phyloP scores from a whole-genome alignment of 139 green algal species.

The Ettlia oleoabundans region DNA sequence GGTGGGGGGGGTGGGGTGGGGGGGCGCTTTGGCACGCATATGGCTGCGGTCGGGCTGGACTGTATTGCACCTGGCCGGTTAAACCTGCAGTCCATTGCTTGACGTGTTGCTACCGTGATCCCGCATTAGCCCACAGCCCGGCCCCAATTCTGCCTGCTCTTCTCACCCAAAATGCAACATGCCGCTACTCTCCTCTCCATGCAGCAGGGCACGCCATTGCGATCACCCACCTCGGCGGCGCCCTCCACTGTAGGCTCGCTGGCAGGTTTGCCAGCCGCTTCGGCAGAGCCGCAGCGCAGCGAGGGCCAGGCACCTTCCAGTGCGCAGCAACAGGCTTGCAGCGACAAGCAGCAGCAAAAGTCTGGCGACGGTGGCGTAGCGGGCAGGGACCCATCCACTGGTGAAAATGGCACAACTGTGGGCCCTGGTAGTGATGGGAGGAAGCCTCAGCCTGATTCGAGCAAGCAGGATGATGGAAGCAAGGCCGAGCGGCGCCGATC shows the following conservation, averaged over 20 bases:
- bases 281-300: not conserved
- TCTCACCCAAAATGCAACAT: no score
- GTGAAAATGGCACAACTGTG: no score
- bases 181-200: no score
- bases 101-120: no score
- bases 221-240: not conserved
- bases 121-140: no score
- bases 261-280: not conserved
- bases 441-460: not conserved
- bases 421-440: not conserved
- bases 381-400: not conserved
- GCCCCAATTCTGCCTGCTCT: no score
- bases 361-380: not conserved
- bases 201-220: slow-evolving; percentile 20
- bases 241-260: not conserved
- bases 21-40: no score
- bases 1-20: no score
- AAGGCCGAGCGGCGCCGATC: not conserved
- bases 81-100: no score
- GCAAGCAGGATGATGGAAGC: not conserved
- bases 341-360: not conserved
- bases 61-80: no score
- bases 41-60: no score
- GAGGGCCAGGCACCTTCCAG: not conserved
- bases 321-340: not conserved